These are phyloP conservation scores for Colletotrichum sp. DNA, from an alignment of 2,329 filamentous ascomycete species.

Conservation along the genomic window DNA sequence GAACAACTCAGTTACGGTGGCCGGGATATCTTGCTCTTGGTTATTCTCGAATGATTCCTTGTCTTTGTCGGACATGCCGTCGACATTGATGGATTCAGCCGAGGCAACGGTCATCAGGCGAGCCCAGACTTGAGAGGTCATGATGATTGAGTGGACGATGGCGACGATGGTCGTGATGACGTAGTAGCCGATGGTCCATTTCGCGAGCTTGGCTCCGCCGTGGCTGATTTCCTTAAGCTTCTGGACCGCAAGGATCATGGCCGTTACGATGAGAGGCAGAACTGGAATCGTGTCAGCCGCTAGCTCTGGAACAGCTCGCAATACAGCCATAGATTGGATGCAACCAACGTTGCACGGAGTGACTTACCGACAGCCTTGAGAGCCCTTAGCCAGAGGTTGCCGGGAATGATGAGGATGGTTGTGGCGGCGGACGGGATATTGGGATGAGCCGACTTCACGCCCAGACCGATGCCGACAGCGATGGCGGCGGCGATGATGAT, in stretches of 20 bases:
- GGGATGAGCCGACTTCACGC: slow-evolving; percentile 45
- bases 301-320: background rate
- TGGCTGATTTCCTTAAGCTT: slow-evolving; percentile 50
- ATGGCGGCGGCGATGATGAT: slow-evolving; percentile 53
- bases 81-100: slow-evolving; percentile 33
- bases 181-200: slow-evolving; percentile 56
- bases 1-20: slow-evolving; percentile 53
- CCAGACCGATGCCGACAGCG: slow-evolving; percentile 55
- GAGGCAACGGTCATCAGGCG: slow-evolving; percentile 45
- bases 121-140: slow-evolving; percentile 52
- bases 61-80: slow-evolving; percentile 30
- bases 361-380: slow-evolving; percentile 52
- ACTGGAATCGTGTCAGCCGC: slow-evolving; percentile 36
- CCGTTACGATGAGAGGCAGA: slow-evolving; percentile 55
- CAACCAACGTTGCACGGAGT: accelerated
- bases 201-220: slow-evolving; percentile 48
- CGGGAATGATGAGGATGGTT: slow-evolving; percentile 51
- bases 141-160: slow-evolving; percentile 50
- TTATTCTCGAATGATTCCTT: slow-evolving; percentile 36
- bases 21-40: slow-evolving; percentile 37
- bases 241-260: slow-evolving; percentile 57
- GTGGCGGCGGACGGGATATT: slow-evolving; percentile 46
- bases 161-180: slow-evolving; percentile 54
- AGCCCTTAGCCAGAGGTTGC: slow-evolving; percentile 53
- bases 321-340: background rate